Evolutionary conservation across 106 monocot genomes (phyloP).

Genomic region (Cymbidium sinense): DNA sequence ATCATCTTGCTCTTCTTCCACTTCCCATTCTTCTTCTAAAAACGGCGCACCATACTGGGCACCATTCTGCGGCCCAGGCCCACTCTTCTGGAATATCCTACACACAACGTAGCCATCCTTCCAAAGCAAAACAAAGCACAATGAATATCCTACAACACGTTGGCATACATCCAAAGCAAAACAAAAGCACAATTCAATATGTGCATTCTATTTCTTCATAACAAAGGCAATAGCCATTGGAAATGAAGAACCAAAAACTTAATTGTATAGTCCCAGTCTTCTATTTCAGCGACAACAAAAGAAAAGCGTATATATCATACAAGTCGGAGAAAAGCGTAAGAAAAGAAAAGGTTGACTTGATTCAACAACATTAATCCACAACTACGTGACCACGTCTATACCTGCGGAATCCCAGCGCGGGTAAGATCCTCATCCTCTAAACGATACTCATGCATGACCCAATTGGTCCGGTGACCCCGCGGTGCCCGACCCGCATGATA

Average conservation of each 20-base stretch:
- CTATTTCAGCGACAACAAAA: not conserved
- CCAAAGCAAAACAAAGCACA: not conserved
- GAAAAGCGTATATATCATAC: not conserved
- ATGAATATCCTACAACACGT: conserved; percentile 80
- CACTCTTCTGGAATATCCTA: conserved; percentile 77
- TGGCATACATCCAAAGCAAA: conserved; percentile 41
- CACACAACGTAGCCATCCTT: conserved; percentile 84
- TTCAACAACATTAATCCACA: not conserved
- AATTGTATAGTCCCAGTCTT: not conserved
- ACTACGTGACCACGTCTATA: not conserved
- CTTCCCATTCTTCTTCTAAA: conserved; percentile 72
- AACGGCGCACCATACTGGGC: conserved; percentile 86
- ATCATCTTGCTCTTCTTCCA: conserved; percentile 15
- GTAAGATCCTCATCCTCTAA: conserved; percentile 42
- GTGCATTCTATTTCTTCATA: not conserved
- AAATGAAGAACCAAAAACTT: not conserved
- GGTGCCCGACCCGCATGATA: conserved; percentile 70
- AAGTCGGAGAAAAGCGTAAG: not conserved
- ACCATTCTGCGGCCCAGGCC: conserved; percentile 79
- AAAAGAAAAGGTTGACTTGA: not conserved
- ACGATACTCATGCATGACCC: conserved; percentile 97
- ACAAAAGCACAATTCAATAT: not conserved
- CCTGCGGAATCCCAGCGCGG: conserved; percentile 16
- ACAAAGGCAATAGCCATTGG: not conserved
- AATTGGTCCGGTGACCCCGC: conserved; percentile 57